phyloP scores from a whole-genome alignment of 225 moss, liverwort and hornwort genomes.

The Marchantia paleacea region DNA sequence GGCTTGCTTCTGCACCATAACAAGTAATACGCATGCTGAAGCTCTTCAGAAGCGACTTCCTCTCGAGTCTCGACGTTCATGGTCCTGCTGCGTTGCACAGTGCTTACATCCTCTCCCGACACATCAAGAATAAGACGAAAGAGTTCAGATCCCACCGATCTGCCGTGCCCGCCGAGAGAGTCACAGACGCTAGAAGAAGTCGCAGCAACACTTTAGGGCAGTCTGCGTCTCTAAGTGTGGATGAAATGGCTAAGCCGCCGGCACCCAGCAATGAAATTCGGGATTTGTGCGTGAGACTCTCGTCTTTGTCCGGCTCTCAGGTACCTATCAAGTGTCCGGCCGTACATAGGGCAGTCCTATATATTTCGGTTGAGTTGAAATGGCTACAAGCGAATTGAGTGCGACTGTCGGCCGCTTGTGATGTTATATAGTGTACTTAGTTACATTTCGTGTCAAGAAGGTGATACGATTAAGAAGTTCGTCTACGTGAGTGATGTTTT shows the following conservation, averaged over 20 bases:
- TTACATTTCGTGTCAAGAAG: neutral
- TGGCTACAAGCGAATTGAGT: neutral
- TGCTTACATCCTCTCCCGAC: too few species aligned
- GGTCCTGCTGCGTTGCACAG: too few species aligned
- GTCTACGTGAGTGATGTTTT: too few species aligned
- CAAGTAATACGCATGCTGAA: too few species aligned
- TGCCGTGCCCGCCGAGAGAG: too few species aligned
- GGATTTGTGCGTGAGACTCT: slow-evolving; percentile 13
- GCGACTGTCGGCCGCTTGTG: neutral
- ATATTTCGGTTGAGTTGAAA: neutral
- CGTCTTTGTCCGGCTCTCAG: neutral
- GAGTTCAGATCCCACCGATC: neutral
- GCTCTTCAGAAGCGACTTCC: too few species aligned
- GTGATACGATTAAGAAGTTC: too few species aligned
- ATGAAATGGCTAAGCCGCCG: slow-evolving; percentile 21
- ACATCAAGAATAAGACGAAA: neutral
- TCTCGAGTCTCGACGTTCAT: too few species aligned
- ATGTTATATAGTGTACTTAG: neutral
- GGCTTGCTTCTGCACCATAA: too few species aligned
- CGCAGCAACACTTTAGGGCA: slow-evolving; percentile 1
- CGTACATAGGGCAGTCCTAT: neutral
- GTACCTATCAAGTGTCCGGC: neutral
- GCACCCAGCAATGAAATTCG: slow-evolving; percentile 4
- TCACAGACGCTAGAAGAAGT: neutral
- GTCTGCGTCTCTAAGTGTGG: slow-evolving; percentile 1